These are phyloP conservation scores for Saccharomyces kudriavzevii DNA, from an alignment of 805 yeast genomes.

Conservation along the genomic window DNA sequence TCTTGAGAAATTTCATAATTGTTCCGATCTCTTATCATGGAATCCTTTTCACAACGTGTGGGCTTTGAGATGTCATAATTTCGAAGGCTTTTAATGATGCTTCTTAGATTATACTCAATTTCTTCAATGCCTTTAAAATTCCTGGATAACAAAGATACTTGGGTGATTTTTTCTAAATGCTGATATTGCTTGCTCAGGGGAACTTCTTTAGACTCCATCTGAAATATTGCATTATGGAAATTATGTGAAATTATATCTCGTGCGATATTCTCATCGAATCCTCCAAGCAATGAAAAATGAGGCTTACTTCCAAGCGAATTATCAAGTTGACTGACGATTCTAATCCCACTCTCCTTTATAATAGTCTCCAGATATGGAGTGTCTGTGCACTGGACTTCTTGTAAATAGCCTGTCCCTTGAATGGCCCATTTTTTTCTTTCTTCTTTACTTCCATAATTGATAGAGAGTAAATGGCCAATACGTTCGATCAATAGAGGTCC, in stretches of 20 bases:
- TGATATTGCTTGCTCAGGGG: slow-evolving; percentile 5
- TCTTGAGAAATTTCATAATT: background rate
- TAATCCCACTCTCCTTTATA: slow-evolving; percentile 2
- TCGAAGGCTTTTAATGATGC: background rate
- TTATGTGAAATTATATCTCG: slow-evolving; percentile 14
- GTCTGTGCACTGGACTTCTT: slow-evolving; percentile 4
- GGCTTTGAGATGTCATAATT: background rate
- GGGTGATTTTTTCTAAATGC: slow-evolving; percentile 13
- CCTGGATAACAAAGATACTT: slow-evolving; percentile 12
- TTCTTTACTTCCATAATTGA: slow-evolving; percentile 1
- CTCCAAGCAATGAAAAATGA: background rate
- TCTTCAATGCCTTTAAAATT: slow-evolving; percentile 20
- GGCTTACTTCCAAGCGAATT: background rate
- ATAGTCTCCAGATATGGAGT: slow-evolving; percentile 15
- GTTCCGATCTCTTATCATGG: background rate
- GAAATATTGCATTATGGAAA: slow-evolving; percentile 16
- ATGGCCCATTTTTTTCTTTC: slow-evolving; percentile 10
- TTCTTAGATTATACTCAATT: slow-evolving; percentile 15
- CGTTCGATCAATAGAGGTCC: slow-evolving; percentile 16
- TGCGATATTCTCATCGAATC: background rate
- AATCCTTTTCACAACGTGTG: too few relatives aligned
- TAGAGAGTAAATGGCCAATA: slow-evolving; percentile 7
- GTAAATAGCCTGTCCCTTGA: slow-evolving; percentile 11
- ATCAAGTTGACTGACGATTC: background rate
- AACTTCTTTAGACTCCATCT: slow-evolving; percentile 12